Evolutionary conservation across 2,329 filamentous ascomycete genomes (phyloP), one percentile per base, ranked within the genome.

Genomic region (Paecilomyces sp.): DNA sequence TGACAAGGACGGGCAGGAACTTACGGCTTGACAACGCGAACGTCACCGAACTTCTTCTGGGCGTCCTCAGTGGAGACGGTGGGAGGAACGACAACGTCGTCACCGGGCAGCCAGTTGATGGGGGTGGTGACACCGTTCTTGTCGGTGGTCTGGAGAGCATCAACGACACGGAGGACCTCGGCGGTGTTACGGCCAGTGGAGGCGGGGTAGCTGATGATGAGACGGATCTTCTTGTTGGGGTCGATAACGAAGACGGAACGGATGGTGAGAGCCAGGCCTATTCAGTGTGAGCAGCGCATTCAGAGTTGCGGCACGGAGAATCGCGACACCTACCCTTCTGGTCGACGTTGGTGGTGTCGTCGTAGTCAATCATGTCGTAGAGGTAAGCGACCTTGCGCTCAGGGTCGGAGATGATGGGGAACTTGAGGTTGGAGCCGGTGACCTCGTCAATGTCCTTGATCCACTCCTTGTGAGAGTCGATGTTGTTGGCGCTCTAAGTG

Each of bases 181-280:
- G 85, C 83, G 63, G 88, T 87, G 83, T 92, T 92, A 73, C 89
- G 87, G 77, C 92, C 92, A 54, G 91, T 95, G 61, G 89, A 92
- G 62, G 92, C 92, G 52, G 92, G 92, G 83, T 96, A 97, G 73
- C 90, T 88, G 81, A 96, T 89, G 75, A 91, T 95, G 74, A 92
- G 86, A 69, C 92, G 88, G 79, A 96, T 94, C 77, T 88, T 93
- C 87, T 96, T 96, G 77, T 85, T 86, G 65, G 92, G 92, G 81
- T 96, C 92, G 76, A 96, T 94, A 79, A 96, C 83, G 83, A 95
- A 96, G 73, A 96, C 92, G 68, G 89, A 91, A 71, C 92, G 91
- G 79, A 97, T 96, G 68, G 92, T 96, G 80, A 96, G 93, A 59
- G 92, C 91, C 68, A 93, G 89, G 68, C 67, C 67, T 63, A 25